Evolutionary conservation across 2,329 filamentous ascomycete species (phyloP).

Genomic region (Ceratocystis lukuohia): DNA sequence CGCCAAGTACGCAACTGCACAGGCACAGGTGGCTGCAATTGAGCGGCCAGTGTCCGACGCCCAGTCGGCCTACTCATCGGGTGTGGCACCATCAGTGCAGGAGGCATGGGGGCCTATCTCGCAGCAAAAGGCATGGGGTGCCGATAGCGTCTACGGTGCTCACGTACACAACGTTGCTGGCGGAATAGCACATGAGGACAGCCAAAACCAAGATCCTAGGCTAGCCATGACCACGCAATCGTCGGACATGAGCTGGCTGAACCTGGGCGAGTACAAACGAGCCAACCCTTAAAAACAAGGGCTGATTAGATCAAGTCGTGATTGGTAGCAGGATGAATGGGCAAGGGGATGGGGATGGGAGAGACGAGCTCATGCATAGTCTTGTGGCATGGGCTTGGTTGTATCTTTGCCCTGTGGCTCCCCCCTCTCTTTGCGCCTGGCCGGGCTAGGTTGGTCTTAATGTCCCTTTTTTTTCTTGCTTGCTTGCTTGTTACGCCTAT

Average conservation of each 20-base stretch:
- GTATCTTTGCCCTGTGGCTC: too few relatives aligned
- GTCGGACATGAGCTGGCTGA: conserved; percentile 69
- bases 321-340: not conserved
- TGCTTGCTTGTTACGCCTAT: not conserved
- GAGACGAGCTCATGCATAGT: not conserved
- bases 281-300: conserved; percentile 12
- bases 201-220: not conserved
- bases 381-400: not conserved
- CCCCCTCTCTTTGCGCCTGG: too few relatives aligned
- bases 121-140: conserved; percentile 35
- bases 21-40: conserved; percentile 43
- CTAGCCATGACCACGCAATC: conserved; percentile 26
- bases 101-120: conserved; percentile 41
- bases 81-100: conserved; percentile 49
- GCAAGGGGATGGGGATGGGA: not conserved
- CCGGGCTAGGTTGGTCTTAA: conserved; percentile 4
- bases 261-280: conserved; percentile 41
- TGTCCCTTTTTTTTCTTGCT: conserved; percentile 10
- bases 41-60: conserved; percentile 41
- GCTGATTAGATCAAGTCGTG: not conserved
- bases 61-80: conserved; percentile 48
- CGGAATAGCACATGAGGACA: not conserved
- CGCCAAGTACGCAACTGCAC: conserved; percentile 36
- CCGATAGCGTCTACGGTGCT: conserved; percentile 32
- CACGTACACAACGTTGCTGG: conserved; percentile 21